phyloP scores from a whole-genome alignment of 2,329 filamentous ascomycete species.

The Mollisia scopiformis region DNA sequence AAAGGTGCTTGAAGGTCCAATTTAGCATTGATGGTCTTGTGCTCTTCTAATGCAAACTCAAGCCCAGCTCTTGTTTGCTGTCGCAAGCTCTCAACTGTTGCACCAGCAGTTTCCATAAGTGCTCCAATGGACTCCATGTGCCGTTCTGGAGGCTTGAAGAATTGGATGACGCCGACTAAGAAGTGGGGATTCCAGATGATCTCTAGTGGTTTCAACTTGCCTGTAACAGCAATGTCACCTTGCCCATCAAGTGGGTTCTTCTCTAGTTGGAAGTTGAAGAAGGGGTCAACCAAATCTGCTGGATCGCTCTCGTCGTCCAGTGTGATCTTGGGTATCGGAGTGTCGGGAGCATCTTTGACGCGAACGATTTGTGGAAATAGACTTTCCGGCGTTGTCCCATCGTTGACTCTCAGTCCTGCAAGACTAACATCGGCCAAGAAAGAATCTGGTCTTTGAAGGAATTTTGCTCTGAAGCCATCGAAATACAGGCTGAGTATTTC shows the following conservation, averaged over 20 bases:
- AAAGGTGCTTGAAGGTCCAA: slow-evolving; percentile 93
- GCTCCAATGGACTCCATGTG: slow-evolving; percentile 99
- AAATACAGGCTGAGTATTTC: slow-evolving; percentile 93
- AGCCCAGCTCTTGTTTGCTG: slow-evolving; percentile 95
- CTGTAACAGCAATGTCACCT: slow-evolving; percentile 86
- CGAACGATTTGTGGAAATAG: slow-evolving; percentile 94
- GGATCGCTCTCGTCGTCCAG: slow-evolving; percentile 43
- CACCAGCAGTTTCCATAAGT: slow-evolving; percentile 92
- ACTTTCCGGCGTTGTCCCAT: slow-evolving; percentile 90
- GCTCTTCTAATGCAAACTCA: slow-evolving; percentile 94
- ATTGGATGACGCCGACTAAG: slow-evolving; percentile 86
- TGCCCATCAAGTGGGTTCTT: slow-evolving; percentile 93
- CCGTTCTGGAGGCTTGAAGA: slow-evolving; percentile 93
- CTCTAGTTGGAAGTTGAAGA: slow-evolving; percentile 92
- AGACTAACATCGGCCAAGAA: slow-evolving; percentile 87
- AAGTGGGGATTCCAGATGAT: slow-evolving; percentile 98
- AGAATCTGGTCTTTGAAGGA: slow-evolving; percentile 88
- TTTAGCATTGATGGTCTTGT: slow-evolving; percentile 97
- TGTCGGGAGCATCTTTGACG: slow-evolving; percentile 81
- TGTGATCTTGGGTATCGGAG: slow-evolving; percentile 40
- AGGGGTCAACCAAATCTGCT: slow-evolving; percentile 64
- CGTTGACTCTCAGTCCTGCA: slow-evolving; percentile 90
- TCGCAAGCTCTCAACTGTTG: slow-evolving; percentile 90
- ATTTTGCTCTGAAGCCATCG: slow-evolving; percentile 90
- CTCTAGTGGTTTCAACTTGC: slow-evolving; percentile 93